Conservation (phyloP, 163 green algal genomes). For the Prototheca cutis region DNA sequence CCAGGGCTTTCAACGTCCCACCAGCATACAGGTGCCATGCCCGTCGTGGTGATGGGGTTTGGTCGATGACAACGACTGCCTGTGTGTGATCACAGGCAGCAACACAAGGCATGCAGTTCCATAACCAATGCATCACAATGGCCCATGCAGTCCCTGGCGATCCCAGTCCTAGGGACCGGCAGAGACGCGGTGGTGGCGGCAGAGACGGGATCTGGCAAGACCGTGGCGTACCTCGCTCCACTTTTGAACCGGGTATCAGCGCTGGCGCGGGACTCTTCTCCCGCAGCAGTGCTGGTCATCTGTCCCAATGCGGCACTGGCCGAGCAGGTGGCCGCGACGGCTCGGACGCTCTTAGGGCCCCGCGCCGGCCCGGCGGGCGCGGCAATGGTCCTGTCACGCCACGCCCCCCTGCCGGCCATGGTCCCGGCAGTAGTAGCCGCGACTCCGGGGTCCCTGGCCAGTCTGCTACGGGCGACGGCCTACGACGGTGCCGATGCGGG, state of each 20-base stretch:
- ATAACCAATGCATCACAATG: too few species aligned
- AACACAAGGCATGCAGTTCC: too few species aligned
- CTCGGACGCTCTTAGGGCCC: too few species aligned
- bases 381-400: constrained; percentile 5
- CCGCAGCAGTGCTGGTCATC: constrained; percentile 45
- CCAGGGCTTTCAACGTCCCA: too few species aligned
- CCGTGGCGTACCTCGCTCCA: constrained; percentile 77
- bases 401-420: not conserved
- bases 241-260: constrained; percentile 36
- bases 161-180: constrained; percentile 35
- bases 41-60: too few species aligned
- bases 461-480: constrained; percentile 31
- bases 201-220: constrained; percentile 94
- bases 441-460: constrained; percentile 65
- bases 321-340: constrained; percentile 64
- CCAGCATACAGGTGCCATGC: too few species aligned
- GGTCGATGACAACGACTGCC: too few species aligned
- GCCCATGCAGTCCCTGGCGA: constrained; percentile 50
- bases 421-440: constrained; percentile 51
- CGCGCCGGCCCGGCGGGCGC: too few species aligned
- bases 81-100: too few species aligned
- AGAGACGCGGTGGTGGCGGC: constrained; percentile 71
- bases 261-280: not conserved
- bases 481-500: not conserved
- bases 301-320: constrained; percentile 76